These are phyloP conservation scores for Thielaviopsis euricoi DNA, from an alignment of 2,329 filamentous ascomycete genomes.

Conservation along the genomic window DNA sequence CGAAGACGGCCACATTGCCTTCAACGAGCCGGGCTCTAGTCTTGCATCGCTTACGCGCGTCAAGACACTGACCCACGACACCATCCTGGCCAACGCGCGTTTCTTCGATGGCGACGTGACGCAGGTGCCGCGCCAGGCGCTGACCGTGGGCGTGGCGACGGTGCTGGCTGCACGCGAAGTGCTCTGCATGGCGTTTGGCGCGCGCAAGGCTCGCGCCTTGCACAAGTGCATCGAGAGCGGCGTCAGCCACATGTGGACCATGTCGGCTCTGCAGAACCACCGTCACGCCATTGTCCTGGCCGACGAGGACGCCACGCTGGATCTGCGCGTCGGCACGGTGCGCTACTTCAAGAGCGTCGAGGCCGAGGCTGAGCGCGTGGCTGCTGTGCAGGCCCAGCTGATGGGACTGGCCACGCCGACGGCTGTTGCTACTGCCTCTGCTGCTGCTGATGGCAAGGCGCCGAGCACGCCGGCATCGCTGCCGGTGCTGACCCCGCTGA, in stretches of 20 bases:
- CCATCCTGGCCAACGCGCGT: constrained; percentile 67
- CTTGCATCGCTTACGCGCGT: constrained; percentile 63
- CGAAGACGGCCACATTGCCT: constrained; percentile 75
- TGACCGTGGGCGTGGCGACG: constrained; percentile 74
- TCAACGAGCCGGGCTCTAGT: constrained; percentile 77
- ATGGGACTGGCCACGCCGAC: neutral
- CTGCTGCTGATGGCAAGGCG: neutral
- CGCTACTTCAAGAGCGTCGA: constrained; percentile 59
- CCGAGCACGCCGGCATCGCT: neutral
- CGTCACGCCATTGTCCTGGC: constrained; percentile 68
- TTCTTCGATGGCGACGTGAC: constrained; percentile 64
- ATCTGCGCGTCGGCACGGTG: constrained; percentile 59
- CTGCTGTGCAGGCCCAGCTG: constrained; percentile 33
- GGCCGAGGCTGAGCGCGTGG: constrained; percentile 36
- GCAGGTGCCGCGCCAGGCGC: constrained; percentile 63
- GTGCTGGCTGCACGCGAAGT: constrained; percentile 69
- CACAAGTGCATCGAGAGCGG: constrained; percentile 68
- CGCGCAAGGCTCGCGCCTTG: constrained; percentile 64
- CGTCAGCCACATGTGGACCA: constrained; percentile 82
- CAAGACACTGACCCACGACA: constrained; percentile 78
- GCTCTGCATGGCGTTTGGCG: constrained; percentile 65
- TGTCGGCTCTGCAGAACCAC: constrained; percentile 66
- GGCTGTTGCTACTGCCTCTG: neutral
- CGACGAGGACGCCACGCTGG: constrained; percentile 62
- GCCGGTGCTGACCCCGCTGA: constrained; percentile 2